phyloP scores from a whole-genome alignment of 352 stramenopile species.

The Phytophthora meadii region DNA sequence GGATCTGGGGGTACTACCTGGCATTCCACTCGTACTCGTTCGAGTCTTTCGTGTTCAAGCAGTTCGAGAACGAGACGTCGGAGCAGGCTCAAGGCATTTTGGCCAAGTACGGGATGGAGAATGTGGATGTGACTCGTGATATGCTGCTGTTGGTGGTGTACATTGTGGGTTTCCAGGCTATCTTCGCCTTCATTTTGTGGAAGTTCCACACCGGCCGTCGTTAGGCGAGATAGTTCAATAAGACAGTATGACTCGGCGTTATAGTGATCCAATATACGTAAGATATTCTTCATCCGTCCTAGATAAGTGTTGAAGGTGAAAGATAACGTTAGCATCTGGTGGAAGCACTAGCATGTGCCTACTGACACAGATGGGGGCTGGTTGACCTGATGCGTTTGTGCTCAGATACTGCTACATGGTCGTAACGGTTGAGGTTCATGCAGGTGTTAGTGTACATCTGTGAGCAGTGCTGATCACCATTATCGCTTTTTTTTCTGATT shows the following conservation, averaged over 20 bases:
- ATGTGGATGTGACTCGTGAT: constrained; percentile 50
- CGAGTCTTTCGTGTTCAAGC: constrained; percentile 71
- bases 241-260: constrained; percentile 12
- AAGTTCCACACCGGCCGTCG: constrained; percentile 26
- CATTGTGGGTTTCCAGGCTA: constrained; percentile 42
- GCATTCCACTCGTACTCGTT: constrained; percentile 48
- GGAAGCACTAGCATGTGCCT: too few species aligned
- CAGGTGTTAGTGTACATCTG: neutral
- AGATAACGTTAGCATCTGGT: neutral
- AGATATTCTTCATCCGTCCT: neutral
- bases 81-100: constrained; percentile 12
- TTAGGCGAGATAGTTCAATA: constrained; percentile 10
- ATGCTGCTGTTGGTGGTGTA: constrained; percentile 55
- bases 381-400: constrained; percentile 3
- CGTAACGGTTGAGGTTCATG: constrained; percentile 3
- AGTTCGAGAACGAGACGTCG: constrained; percentile 48
- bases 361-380: neutral
- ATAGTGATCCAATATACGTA: constrained; percentile 17
- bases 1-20: constrained; percentile 3
- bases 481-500: too few species aligned
- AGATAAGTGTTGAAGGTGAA: neutral
- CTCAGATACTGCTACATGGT: neutral
- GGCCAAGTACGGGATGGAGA: constrained; percentile 44
- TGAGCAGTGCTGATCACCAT: too few species aligned
- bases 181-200: constrained; percentile 35